Percentiles rank a stretch among this genome's conserved stretches.
Conservation (phyloP, 129 eudicot genomes). For the Scalesia atractyloides region DNA sequence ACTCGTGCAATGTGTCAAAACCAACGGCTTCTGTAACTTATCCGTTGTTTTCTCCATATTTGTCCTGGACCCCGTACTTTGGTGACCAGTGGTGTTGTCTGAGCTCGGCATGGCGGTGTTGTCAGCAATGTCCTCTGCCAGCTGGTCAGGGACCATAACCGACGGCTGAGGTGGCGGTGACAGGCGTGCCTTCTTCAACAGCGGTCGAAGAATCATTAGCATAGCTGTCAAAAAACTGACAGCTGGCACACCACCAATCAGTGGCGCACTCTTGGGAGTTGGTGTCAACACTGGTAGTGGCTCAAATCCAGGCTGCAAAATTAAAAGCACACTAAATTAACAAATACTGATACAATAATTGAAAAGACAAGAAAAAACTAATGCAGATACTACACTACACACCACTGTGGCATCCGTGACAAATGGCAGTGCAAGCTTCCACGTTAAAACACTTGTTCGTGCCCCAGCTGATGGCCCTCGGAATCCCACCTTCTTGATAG, state of each 20-base stretch:
- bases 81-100: background rate
- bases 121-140: background rate
- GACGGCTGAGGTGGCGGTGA: background rate
- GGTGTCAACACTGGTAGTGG: background rate
- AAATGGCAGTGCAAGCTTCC: background rate
- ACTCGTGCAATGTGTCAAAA: background rate
- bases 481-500: background rate
- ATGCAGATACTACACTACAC: background rate
- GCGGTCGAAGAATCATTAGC: background rate
- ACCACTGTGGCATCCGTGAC: background rate
- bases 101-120: too few species aligned
- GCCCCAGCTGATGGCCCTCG: constrained; percentile 1
- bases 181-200: background rate
- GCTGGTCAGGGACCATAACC: background rate
- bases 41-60: background rate
- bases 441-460: background rate
- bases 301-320: background rate
- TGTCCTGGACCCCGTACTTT: background rate
- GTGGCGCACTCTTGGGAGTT: background rate
- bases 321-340: background rate
- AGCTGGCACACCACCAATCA: background rate
- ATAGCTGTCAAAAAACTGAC: background rate
- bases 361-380: too few species aligned
- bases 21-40: background rate
- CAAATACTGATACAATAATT: background rate